These are phyloP conservation scores for Polytrichum commune DNA, from an alignment of 225 moss, liverwort and hornwort genomes.

Conservation along the genomic window DNA sequence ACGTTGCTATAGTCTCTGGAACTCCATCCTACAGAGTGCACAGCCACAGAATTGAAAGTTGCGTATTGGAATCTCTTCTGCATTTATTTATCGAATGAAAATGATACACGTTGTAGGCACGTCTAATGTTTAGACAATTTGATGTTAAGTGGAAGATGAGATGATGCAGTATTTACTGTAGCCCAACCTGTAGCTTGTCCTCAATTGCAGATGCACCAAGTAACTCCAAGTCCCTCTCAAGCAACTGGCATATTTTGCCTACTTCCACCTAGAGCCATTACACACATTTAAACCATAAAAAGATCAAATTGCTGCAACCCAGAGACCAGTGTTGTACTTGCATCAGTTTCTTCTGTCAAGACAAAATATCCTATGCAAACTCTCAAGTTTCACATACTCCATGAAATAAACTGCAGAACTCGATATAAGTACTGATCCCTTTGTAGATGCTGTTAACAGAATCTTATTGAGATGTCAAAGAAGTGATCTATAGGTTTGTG, in stretches of 20 bases:
- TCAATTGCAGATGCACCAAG: constrained; percentile 95
- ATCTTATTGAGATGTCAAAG: too few relatives aligned
- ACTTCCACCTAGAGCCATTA: constrained; percentile 57
- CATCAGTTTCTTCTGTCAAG: constrained; percentile 1
- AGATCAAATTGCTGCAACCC: not conserved
- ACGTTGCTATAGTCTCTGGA: constrained; percentile 79
- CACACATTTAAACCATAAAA: constrained; percentile 8
- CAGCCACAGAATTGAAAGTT: too few relatives aligned
- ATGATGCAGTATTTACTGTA: not conserved
- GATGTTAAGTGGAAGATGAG: too few relatives aligned
- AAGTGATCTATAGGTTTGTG: too few relatives aligned
- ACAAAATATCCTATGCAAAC: not conserved
- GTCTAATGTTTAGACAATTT: too few relatives aligned
- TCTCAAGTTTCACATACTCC: not conserved
- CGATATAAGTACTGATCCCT: too few relatives aligned
- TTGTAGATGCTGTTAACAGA: too few relatives aligned
- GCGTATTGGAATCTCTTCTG: too few relatives aligned
- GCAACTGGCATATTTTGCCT: constrained; percentile 72
- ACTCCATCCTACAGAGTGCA: constrained; percentile 73
- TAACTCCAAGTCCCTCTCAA: constrained; percentile 79
- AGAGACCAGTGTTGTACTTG: not conserved
- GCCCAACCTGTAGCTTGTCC: constrained; percentile 87
- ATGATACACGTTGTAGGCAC: too few relatives aligned
- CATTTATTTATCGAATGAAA: too few relatives aligned
- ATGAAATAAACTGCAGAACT: too few relatives aligned